Evolutionary conservation across 441 rosid genomes (phyloP).

Genomic region (Pelargonium hybrid): DNA sequence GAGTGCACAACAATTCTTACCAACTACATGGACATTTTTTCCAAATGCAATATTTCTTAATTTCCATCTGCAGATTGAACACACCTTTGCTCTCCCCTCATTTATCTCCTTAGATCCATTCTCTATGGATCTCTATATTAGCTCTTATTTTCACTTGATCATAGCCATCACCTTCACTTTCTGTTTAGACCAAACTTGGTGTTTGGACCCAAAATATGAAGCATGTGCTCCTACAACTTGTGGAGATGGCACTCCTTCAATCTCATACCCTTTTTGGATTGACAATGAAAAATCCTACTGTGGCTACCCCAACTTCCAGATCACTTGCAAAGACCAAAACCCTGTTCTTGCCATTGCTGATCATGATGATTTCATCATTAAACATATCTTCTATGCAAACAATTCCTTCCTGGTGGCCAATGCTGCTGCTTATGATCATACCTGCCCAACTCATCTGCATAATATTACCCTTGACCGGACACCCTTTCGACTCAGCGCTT

Average conservation of each 20-base stretch:
- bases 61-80: background rate
- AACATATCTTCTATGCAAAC: conserved; percentile 20
- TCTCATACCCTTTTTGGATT: background rate
- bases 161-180: background rate
- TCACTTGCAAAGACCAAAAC: conserved; percentile 26
- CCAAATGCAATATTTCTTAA: background rate
- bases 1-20: background rate
- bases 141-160: background rate
- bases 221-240: background rate
- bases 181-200: background rate
- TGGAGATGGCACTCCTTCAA: background rate
- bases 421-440: conserved; percentile 7
- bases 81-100: background rate
- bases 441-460: background rate
- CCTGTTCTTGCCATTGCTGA: conserved; percentile 22
- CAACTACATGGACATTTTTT: background rate
- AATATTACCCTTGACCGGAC: conserved; percentile 17
- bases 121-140: background rate
- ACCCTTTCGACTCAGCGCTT: conserved; percentile 26
- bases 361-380: conserved; percentile 17
- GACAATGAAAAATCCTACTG: conserved; percentile 20
- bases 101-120: background rate
- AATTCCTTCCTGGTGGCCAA: conserved; percentile 33
- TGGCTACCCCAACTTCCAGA: conserved; percentile 40
- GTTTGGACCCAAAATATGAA: background rate